Evolutionary conservation across 106 monocot species (phyloP).

Genomic region (Dioscorea dumetorum): DNA sequence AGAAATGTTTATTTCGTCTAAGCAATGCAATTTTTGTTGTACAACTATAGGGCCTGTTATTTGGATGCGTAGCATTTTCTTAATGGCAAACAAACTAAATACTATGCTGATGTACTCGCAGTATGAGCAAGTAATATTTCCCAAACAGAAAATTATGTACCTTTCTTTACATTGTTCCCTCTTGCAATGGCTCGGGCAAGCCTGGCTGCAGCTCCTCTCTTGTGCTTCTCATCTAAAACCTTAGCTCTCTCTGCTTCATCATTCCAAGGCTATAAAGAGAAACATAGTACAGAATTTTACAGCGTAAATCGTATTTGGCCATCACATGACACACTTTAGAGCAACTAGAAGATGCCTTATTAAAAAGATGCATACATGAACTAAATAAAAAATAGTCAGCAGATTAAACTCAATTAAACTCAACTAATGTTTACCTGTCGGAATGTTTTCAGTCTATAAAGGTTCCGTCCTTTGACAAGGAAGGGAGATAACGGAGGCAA

Average conservation of each 20-base stretch:
- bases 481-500: conserved; percentile 72
- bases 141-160: not conserved
- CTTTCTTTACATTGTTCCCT: not conserved
- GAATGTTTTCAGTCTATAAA: conserved; percentile 72
- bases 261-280: conserved; percentile 50
- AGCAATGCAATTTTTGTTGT: no score
- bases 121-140: not conserved
- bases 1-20: no score
- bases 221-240: conserved; percentile 75
- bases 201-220: conserved; percentile 53
- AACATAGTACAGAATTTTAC: not conserved
- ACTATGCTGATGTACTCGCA: not conserved
- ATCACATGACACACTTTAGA: not conserved
- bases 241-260: conserved; percentile 61
- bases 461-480: conserved; percentile 85
- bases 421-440: conserved; percentile 50
- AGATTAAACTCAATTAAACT: no score
- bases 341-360: no score
- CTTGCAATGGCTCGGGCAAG: not conserved
- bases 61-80: not conserved
- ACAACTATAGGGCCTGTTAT: not conserved
- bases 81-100: not conserved
- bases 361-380: no score
- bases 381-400: no score
- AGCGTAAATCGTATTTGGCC: not conserved